Base-by-base conservation (phyloP, 1,139 yeast genomes). In the Sugiyamaella neomexicana region DNA sequence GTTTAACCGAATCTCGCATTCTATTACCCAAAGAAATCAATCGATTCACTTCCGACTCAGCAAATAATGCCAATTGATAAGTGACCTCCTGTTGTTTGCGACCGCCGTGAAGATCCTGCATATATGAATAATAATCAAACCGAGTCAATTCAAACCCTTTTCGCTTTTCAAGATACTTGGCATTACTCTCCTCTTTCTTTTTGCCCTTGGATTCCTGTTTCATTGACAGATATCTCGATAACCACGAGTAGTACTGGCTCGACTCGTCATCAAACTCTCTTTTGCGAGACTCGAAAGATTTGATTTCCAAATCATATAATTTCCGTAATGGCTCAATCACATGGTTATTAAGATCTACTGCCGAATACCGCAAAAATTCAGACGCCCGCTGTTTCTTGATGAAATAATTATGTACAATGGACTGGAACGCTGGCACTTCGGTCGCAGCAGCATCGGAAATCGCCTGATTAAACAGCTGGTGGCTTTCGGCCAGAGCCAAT, bases 191-290 rank as follows among this genome's bases (percentile, higher is more conserved):
- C 10, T 62, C 61, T 55, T 67, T 68, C 59, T 70, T 70, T 60
- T 69, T 71, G 40, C 71, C 71, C 50, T 69, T 70, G 17, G 71
- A 70, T 43, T 70, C 75, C 44, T 82, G 83, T 56, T 85, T 89
- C 60, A 83, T 82, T 7, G 89, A 76, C 46, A 86, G 71, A 60
- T 85, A 83, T 58, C 86, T 80, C 50, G 86, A 80, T 42, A 86
- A 71, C 90, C 93, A 87, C 39, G 80, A 80, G 65, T 89, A 88
- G 67, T 81, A 89, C 53, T 85, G 89, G 57, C 83, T 80, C 1
- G 90, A 82, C 58, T 82, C 86, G 51, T 80, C 86, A 63, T 87
- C 95, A 68, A 87, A 87, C 43, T 76, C 79, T 54, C 81, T 79
- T 62, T 78, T 80, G 49, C 75, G 69, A 23, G 64, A 56, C 45